These are phyloP conservation scores for Acanthamoeba sp. DNA, from an alignment of 208 protist genomes.

Conservation along the genomic window DNA sequence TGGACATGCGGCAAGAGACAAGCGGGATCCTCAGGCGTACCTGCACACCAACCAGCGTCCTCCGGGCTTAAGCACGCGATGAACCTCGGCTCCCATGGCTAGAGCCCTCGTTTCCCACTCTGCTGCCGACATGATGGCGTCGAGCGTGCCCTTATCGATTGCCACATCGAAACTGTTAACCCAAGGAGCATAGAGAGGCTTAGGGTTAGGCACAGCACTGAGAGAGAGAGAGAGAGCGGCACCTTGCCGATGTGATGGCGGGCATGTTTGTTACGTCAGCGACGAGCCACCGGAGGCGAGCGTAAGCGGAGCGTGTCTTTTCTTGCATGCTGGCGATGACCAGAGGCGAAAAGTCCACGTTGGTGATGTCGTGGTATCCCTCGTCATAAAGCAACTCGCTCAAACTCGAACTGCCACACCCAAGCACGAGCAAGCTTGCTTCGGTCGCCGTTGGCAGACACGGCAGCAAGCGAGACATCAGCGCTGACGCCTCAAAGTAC, in stretches of 20 bases:
- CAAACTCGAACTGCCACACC: slow-evolving; percentile 1
- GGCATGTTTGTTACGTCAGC: not conserved
- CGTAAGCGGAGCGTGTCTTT: not conserved
- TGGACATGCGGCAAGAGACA: not conserved
- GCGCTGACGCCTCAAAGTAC: not conserved
- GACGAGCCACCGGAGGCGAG: slow-evolving; percentile 2
- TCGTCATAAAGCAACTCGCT: not conserved
- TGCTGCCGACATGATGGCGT: not conserved
- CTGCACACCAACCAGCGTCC: slow-evolving; percentile 26
- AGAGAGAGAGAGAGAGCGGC: not conserved
- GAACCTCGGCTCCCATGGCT: slow-evolving; percentile 2
- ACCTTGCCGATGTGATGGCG: not conserved
- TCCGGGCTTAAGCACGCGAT: slow-evolving; percentile 6
- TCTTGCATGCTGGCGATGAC: slow-evolving; percentile 19
- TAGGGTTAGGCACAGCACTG: not conserved
- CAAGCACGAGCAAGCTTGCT: not conserved
- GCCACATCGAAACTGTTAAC: slow-evolving; percentile 42
- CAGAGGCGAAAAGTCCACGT: slow-evolving; percentile 37
- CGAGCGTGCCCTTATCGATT: slow-evolving; percentile 40
- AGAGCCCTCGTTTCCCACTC: not conserved
- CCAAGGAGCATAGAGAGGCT: no score
- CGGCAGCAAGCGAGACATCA: not conserved
- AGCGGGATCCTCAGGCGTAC: not conserved
- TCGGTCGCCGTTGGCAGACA: not conserved
- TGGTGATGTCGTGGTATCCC: slow-evolving; percentile 23